Percentiles rank a stretch among this genome's conserved stretches.
phyloP scores from a whole-genome alignment of 176 grass and related monocot species.

The Ampelocalamus luodianensis region DNA sequence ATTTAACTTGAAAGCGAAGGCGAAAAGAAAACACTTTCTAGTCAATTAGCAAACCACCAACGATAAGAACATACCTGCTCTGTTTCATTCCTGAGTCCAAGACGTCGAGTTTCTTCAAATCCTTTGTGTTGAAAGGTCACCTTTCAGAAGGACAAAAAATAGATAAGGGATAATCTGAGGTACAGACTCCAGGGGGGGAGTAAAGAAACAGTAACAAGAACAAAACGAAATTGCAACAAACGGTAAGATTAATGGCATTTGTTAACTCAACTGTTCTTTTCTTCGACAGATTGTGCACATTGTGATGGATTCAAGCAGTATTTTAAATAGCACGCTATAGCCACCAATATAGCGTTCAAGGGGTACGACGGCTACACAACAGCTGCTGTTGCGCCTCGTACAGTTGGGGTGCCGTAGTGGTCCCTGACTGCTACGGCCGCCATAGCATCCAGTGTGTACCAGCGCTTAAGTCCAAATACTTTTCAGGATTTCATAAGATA shows the following conservation, averaged over 20 bases:
- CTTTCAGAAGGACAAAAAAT: slow-evolving; percentile 45
- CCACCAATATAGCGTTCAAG: background rate
- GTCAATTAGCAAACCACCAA: slow-evolving; percentile 10
- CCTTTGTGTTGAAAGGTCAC: slow-evolving; percentile 96
- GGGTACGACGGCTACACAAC: background rate
- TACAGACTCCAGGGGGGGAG: background rate
- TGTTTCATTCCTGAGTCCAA: slow-evolving; percentile 91
- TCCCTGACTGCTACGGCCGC: background rate
- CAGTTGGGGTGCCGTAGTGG: background rate
- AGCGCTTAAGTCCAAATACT: background rate
- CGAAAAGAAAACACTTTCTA: background rate
- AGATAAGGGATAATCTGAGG: background rate
- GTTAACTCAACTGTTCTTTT: background rate
- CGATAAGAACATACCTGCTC: slow-evolving; percentile 63
- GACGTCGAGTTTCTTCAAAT: slow-evolving; percentile 92
- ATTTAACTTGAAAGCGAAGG: background rate
- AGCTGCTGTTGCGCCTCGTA: background rate
- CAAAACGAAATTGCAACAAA: slow-evolving; percentile 5
- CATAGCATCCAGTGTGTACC: background rate
- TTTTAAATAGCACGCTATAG: background rate
- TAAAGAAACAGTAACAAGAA: slow-evolving; percentile 13
- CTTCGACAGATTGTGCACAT: background rate
- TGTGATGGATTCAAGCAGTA: slow-evolving; percentile 3
- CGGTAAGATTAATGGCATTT: slow-evolving; percentile 2
- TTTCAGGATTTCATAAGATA: background rate